Evolutionary conservation across 352 stramenopile species (phyloP), one percentile per base, ranked within the genome.

Genomic region (Pythium scleroteichum): DNA sequence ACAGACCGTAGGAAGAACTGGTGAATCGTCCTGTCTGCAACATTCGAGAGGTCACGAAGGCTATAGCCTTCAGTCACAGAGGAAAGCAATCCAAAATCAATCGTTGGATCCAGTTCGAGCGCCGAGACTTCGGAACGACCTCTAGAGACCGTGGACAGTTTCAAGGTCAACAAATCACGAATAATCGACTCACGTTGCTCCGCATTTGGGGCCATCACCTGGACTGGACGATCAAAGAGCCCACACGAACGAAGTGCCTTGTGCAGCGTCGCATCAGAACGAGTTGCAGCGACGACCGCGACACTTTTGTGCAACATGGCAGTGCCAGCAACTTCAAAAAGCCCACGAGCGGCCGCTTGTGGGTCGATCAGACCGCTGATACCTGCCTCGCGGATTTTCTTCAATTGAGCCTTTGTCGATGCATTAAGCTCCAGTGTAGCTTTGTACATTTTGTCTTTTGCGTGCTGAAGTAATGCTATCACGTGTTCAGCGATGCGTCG

Each of bases 401-500:
- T 61, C 17, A 66, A 26, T 23, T 61, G 59, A 13, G 41, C 26
- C 45, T 87, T 81, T 57, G 75, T 79, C 0, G 81, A 76, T n/a
- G 47, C 22, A 13, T 89, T 84, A 29, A 92, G 65, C 50, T 90
- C 75, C 3, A 72, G 60, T 23, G 79, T 85, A 4, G 74, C 56
- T 44, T 87, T 86, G 71, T 71, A 78, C 72, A 92, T 88, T 6
- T 71, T 69, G 17, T 85, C 72, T 19, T 59, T 63, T 7, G 64
- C 74, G 12, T 86, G 69, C 27, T 78, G 75, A 66, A 92, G 76
- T 19, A 88, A 54, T 27, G 78, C 75, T 24, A 88, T 68, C 1
- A 96, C 39, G 35, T 87, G 73, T 48, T 95, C 87, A 0, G 86
- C 88, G 6, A 96, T 87, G n/a, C 86, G 85, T 16, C 84, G 78